phyloP scores from a whole-genome alignment of 768 basidiomycete species.

The Phanerochaete carnosa region DNA sequence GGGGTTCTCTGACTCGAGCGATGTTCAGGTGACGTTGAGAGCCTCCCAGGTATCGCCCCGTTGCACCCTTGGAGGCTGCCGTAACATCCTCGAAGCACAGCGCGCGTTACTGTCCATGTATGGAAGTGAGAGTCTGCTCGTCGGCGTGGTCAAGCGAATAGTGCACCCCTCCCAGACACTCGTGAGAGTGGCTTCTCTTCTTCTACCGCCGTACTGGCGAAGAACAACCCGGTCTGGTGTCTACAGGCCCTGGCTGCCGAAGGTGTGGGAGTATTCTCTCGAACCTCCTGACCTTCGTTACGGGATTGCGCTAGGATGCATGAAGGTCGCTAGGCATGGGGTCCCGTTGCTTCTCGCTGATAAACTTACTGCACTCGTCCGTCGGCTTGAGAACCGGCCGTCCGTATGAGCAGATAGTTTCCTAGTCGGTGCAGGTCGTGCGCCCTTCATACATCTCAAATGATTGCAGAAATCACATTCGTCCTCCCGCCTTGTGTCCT shows the following conservation, averaged over 20 bases:
- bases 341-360: not conserved
- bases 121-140: not conserved
- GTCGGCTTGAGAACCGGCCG: not conserved
- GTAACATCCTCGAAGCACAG: not conserved
- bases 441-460: not conserved
- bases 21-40: slow-evolving; percentile 3
- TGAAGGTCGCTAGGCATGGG: not conserved
- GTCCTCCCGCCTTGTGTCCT: not conserved
- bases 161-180: not conserved
- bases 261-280: not conserved
- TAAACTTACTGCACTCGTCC: not conserved
- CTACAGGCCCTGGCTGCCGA: not conserved
- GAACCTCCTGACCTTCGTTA: not conserved
- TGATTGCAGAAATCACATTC: not conserved
- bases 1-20: not conserved
- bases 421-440: not conserved
- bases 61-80: not conserved
- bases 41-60: not conserved
- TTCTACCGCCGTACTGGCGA: not conserved
- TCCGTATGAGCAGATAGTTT: not conserved
- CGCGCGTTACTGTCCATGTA: not conserved
- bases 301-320: not conserved
- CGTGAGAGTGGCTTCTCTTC: slow-evolving; percentile 5
- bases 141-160: not conserved
- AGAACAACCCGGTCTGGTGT: not conserved